Conservation (phyloP, 2,329 filamentous ascomycete genomes). For the Herpotrichia juniperi region DNA sequence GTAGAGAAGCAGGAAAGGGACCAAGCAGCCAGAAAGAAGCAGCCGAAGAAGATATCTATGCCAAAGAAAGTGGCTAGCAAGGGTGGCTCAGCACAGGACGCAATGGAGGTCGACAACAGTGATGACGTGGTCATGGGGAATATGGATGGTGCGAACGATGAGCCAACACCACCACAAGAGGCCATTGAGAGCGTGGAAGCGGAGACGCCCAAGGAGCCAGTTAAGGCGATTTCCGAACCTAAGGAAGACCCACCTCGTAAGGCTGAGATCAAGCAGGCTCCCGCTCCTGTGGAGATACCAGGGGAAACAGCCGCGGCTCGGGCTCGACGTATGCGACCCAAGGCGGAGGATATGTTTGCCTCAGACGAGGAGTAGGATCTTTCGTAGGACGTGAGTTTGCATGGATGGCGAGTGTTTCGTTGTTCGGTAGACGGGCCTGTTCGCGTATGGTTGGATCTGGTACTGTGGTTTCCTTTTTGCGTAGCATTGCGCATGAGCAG, state of each 20-base stretch:
- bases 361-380: constrained; percentile 36
- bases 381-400: not conserved
- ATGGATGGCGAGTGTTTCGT: not conserved
- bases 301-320: constrained; percentile 44
- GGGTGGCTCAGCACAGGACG: constrained; percentile 59
- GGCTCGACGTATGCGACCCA: constrained; percentile 40
- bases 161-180: not conserved
- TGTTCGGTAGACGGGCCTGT: not conserved
- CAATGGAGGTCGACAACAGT: not conserved
- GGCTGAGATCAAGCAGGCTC: not conserved
- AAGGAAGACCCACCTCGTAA: not conserved
- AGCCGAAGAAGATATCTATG: constrained; percentile 64
- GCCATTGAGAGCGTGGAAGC: not conserved
- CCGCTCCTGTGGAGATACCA: constrained; percentile 3
- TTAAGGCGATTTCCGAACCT: not conserved
- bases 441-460: too few species aligned
- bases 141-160: not conserved
- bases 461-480: not conserved
- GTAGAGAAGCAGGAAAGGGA: constrained; percentile 25
- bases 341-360: constrained; percentile 49
- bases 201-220: not conserved
- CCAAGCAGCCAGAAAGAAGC: constrained; percentile 30
- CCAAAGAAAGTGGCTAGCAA: constrained; percentile 60
- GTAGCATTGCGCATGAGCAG: not conserved
- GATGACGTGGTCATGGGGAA: constrained; percentile 2